These are phyloP conservation scores for Cyclocybe cylindracea DNA, from an alignment of 768 basidiomycete species.

Conservation along the genomic window DNA sequence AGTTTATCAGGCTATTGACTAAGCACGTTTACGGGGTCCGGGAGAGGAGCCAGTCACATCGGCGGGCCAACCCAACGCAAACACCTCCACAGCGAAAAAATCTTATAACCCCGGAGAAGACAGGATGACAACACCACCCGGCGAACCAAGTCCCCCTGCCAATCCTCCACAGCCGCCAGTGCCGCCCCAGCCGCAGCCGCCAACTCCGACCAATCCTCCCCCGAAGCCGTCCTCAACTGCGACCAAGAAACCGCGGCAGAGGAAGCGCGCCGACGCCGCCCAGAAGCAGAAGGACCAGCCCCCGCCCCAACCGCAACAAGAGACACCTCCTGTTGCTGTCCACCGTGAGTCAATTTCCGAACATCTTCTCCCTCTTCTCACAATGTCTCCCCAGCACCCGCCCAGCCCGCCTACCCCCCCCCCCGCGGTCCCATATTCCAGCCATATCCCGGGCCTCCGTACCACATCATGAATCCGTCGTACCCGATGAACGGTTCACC, in stretches of 20 bases:
- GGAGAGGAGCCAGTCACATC: slow-evolving; percentile 32
- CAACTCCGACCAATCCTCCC: slow-evolving; percentile 40
- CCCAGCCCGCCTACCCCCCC: slow-evolving; percentile 27
- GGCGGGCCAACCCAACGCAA: slow-evolving; percentile 32
- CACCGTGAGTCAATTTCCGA: slow-evolving; percentile 20
- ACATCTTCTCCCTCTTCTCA: slow-evolving; percentile 2
- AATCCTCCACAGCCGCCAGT: slow-evolving; percentile 38
- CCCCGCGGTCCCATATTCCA: slow-evolving; percentile 46
- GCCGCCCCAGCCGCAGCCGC: slow-evolving; percentile 48
- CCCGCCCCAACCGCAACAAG: slow-evolving; percentile 21
- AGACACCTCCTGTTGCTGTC: slow-evolving; percentile 12
- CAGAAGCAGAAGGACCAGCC: slow-evolving; percentile 19
- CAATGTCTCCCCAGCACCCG: slow-evolving; percentile 20
- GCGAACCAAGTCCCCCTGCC: slow-evolving; percentile 39
- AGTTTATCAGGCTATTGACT: slow-evolving; percentile 28
- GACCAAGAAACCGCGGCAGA: slow-evolving; percentile 56
- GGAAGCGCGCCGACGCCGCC: slow-evolving; percentile 39
- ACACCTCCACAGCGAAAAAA: slow-evolving; percentile 29
- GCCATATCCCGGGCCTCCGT: slow-evolving; percentile 55
- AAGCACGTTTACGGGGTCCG: slow-evolving; percentile 40
- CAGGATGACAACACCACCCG: slow-evolving; percentile 54
- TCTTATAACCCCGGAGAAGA: slow-evolving; percentile 43
- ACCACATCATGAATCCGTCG: slow-evolving; percentile 68
- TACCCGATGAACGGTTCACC: slow-evolving; percentile 64
- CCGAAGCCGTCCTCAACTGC: slow-evolving; percentile 45